Base-by-base conservation (phyloP, 2,329 filamentous ascomycete species). In the Talaromyces albobiverticillius region DNA sequence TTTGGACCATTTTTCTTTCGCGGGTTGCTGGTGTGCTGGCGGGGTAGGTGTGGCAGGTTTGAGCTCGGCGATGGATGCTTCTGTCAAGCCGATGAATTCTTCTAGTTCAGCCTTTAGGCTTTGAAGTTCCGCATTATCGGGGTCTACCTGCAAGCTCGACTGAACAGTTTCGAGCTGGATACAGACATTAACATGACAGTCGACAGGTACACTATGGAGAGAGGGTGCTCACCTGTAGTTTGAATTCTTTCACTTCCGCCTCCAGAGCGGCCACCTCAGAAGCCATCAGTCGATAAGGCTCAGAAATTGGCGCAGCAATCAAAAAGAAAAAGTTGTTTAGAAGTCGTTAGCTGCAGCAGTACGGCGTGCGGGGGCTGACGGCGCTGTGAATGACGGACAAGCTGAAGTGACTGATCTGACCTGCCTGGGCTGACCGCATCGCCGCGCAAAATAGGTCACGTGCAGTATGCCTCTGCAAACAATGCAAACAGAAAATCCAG, bases 21-120 rank as follows among this genome's bases (percentile, higher is more conserved):
- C 72, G n/a, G 79, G 73, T 43, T 79, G 76, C 38, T 80, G 76
- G 79, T 66, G 63, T 46, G 72, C 61, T 42, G 75, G 62, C 70
- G 84, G 38, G 40, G 71, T 61, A 56, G 82, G 79, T 59, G 81
- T 70, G 68, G 76, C 69, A 43, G 75, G 62, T 74, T 88, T 86
- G 70, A 94, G 81, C 73, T 94, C 89, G 76, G 87, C 86, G 71
- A 96, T 87, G 64, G 86, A 84, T 67, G 87, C 85, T 77, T 92
- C 84, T 73, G 90, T 84, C 63, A 91, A 82, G 70, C 82, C 80
- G 73, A 97, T 87, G 73, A 90, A 84, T 76, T 87, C 82, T 79
- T 90, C 82, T 75, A 96, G 84, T 79, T 95, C 90, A 70, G 82
- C 78, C 74, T 88, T 86, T 69, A 96, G 83, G 67, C 81, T 83